These are phyloP conservation scores for Gaeumannomyces sp. DNA, from an alignment of 2,329 filamentous ascomycete species.

Conservation along the genomic window DNA sequence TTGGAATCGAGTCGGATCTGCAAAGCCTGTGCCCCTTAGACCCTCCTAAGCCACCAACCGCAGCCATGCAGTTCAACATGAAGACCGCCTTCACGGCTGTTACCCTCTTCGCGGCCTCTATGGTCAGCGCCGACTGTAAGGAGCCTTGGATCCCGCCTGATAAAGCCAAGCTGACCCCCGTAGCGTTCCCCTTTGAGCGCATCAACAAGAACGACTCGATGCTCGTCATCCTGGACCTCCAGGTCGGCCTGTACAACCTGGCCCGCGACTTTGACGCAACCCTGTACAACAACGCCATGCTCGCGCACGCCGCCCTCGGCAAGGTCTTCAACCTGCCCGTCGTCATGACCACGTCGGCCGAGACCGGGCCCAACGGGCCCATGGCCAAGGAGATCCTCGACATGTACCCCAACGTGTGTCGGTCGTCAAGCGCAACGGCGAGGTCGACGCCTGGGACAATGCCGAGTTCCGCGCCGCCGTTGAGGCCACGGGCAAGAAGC, in stretches of 20 bases:
- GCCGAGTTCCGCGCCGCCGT: constrained; percentile 60
- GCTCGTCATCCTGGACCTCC: constrained; percentile 53
- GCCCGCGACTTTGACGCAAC: constrained; percentile 62
- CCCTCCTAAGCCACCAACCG: too few species aligned
- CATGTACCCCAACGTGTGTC: constrained; percentile 62
- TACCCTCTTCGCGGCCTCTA: neutral
- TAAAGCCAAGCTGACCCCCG: neutral
- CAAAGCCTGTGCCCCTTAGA: too few species aligned
- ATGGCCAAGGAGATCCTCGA: constrained; percentile 63
- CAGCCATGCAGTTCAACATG: constrained; percentile 7
- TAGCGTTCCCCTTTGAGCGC: constrained; percentile 21
- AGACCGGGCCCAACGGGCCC: constrained; percentile 64
- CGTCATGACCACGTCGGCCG: constrained; percentile 63
- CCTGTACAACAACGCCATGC: constrained; percentile 59
- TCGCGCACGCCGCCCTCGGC: constrained; percentile 61
- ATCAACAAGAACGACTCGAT: constrained; percentile 26
- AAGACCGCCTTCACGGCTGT: constrained; percentile 6
- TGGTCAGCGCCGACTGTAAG: constrained; percentile 10
- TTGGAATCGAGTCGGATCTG: too few species aligned
- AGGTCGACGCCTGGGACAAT: constrained; percentile 76
- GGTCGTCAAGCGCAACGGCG: constrained; percentile 60
- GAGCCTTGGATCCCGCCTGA: neutral
- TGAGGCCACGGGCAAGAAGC: constrained; percentile 56
- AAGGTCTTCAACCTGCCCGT: constrained; percentile 62
- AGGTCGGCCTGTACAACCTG: constrained; percentile 51